Conservation (phyloP, 2,329 filamentous ascomycete species). For the Leptodontidium sp. region DNA sequence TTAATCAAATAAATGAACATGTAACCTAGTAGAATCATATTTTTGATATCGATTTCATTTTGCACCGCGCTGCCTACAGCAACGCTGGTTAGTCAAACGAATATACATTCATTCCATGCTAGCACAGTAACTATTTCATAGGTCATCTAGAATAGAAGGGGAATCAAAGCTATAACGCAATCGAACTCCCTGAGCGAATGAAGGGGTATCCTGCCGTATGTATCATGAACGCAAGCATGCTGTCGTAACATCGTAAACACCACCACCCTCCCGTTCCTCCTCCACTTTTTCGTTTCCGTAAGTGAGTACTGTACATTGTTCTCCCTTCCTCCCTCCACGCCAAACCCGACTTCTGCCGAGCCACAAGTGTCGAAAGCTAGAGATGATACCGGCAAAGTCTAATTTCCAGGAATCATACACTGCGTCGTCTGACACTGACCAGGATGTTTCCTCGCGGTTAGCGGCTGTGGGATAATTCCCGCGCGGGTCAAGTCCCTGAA, state of each 20-base stretch:
- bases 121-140: not conserved
- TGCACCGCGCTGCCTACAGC: no score
- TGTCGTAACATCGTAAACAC: conserved; percentile 23
- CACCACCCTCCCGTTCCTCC: not conserved
- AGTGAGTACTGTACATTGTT: conserved; percentile 16
- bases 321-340: not conserved
- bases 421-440: conserved; percentile 41
- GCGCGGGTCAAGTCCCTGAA: conserved; percentile 51
- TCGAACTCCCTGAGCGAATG: conserved; percentile 33
- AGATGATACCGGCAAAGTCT: not conserved
- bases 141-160: not conserved
- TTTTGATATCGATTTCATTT: no score
- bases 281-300: not conserved
- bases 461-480: conserved; percentile 50
- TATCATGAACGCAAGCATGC: conserved; percentile 8
- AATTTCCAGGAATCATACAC: conserved; percentile 44
- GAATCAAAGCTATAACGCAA: not conserved
- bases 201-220: conserved; percentile 28
- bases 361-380: not conserved
- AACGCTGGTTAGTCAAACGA: no score
- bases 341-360: not conserved
- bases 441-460: conserved; percentile 45
- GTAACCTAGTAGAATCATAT: no score
- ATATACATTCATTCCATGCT: no score
- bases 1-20: no score